Evolutionary conservation across 257 asterid species (phyloP), one percentile per base, ranked within the genome.

Genomic region (Solanum pimpinellifolium): DNA sequence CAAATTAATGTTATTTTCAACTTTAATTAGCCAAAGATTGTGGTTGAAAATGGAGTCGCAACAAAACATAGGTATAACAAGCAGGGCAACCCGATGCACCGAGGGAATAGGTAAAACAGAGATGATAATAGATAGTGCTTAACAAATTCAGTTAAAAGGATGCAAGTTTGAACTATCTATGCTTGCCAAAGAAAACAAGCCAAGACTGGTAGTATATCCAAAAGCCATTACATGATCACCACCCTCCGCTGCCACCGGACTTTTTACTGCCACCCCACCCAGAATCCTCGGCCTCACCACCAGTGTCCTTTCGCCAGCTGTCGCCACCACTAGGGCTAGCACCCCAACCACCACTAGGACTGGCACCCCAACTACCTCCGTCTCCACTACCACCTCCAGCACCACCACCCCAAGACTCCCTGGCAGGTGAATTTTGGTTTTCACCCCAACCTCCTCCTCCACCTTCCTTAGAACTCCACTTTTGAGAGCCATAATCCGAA

Each of bases 381-480:
- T 37, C 89, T 10, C 88, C 89, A 12, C 88, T 87, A 1, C 89
- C 87, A 18, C 89, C 42, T 4, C 39, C 39, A 14, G 86, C 89
- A 4, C 89, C 92, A 8, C 89, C 92, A 1, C 89, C 92, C 93
- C 95, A 91, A 85, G 90, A 86, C 39, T 88, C 93, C 89, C 89
- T 88, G 62, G 92, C 90, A 11, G 94, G 96, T 47, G 95, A 91
- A 70, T 91, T 92, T 90, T 92, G 93, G 74, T 78, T 89, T 90
- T 91, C 94, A 60, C 96, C 94, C 25, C 94, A 92, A 65, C 92
- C 93, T 92, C 88, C 90, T 49, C 91, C 93, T 89, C 88, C 91
- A 18, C 95, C 91, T 74, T 91, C 95, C 88, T 91, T 94, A 23
- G 95, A 92, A 56, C 94, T 92, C 97, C 97, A 92, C 88, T 88